phyloP scores from a whole-genome alignment of 1,284 basidiomycete genomes.

The Papiliotrema laurentii region DNA sequence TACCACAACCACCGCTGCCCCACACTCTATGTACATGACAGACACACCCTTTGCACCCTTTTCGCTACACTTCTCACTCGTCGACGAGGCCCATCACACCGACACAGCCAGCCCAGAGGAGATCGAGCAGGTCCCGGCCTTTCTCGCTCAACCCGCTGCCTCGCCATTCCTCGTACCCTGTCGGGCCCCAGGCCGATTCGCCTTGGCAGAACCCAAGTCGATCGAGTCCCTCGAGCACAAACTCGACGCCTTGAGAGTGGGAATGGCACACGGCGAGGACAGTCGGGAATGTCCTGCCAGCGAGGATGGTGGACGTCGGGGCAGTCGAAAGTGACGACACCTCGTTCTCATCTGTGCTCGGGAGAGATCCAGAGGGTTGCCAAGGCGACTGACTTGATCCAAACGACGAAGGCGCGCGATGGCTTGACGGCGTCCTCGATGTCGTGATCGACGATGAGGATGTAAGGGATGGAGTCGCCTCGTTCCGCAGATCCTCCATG shows the following conservation, averaged over 20 bases:
- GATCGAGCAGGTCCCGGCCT: slow-evolving; percentile 41
- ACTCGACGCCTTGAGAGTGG: slow-evolving; percentile 45
- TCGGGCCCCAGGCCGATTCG: slow-evolving; percentile 47
- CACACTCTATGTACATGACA: no score
- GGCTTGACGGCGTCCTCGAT: background rate
- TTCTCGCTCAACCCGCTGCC: slow-evolving; percentile 43
- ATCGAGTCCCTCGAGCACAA: slow-evolving; percentile 48
- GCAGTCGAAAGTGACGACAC: slow-evolving; percentile 3
- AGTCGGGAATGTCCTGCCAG: slow-evolving; percentile 43
- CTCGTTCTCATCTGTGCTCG: background rate
- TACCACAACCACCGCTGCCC: no score
- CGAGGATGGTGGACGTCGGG: slow-evolving; percentile 12
- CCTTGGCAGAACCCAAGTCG: slow-evolving; percentile 45
- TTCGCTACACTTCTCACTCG: no score
- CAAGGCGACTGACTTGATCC: background rate
- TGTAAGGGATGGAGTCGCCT: slow-evolving; percentile 4
- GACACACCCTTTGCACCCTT: no score
- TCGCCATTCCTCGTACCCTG: slow-evolving; percentile 48
- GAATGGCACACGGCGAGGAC: slow-evolving; percentile 49
- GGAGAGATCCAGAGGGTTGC: background rate
- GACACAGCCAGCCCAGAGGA: slow-evolving; percentile 44
- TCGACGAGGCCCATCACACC: slow-evolving; percentile 42
- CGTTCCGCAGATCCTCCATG: slow-evolving; percentile 30
- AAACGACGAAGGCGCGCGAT: background rate
- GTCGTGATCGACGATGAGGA: background rate